Evolutionary conservation across 306 rosid genomes (phyloP).

Genomic region (Canavalia gladiata): DNA sequence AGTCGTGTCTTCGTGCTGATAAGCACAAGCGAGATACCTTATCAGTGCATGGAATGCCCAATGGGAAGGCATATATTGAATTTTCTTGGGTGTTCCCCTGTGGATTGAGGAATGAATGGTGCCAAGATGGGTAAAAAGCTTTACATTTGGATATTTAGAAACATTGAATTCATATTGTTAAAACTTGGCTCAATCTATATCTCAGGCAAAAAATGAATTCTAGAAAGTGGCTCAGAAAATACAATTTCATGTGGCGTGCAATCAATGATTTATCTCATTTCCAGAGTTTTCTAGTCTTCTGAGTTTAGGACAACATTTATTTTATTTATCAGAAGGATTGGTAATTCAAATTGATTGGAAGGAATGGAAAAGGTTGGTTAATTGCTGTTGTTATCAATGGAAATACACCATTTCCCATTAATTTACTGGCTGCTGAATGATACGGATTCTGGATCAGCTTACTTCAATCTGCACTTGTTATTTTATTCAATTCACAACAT

Average conservation of each 20-base stretch:
- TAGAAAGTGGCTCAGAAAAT: background rate
- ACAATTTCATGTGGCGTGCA: background rate
- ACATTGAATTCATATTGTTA: background rate
- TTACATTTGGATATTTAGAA: background rate
- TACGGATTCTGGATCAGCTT: background rate
- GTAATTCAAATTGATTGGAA: background rate
- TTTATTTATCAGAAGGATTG: background rate
- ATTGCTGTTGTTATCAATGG: background rate
- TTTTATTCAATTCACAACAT: background rate
- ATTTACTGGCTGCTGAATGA: background rate
- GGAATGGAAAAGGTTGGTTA: background rate
- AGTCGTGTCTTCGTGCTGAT: too few relatives aligned
- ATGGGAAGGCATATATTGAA: background rate
- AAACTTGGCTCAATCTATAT: background rate
- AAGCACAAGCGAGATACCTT: too few relatives aligned
- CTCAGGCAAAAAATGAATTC: background rate
- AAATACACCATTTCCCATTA: background rate
- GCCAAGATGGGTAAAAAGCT: background rate
- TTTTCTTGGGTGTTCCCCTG: background rate
- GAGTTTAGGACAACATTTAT: background rate
- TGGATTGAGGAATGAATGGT: background rate
- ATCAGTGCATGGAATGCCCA: background rate
- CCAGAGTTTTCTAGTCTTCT: background rate
- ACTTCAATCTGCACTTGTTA: background rate
- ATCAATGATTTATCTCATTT: background rate